Evolutionary conservation across 495 filamentous ascomycete species (phyloP).

Genomic region (Symbiotaphrina buchneri): DNA sequence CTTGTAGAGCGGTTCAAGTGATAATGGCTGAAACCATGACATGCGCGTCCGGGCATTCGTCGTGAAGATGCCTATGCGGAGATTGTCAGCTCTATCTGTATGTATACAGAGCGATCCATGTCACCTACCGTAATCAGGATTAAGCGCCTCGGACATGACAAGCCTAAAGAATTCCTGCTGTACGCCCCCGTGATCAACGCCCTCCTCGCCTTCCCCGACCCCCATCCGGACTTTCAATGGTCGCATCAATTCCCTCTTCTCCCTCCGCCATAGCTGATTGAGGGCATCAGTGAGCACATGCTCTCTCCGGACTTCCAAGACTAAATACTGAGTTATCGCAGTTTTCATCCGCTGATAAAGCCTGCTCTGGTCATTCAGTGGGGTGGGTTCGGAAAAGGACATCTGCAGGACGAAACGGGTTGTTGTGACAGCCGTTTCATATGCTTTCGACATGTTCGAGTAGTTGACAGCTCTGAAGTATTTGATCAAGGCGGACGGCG

Average conservation of each 20-base stretch:
- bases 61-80: conserved; percentile 30
- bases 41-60: conserved; percentile 49
- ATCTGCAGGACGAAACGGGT: conserved; percentile 37
- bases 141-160: conserved; percentile 51
- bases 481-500: conserved; percentile 42
- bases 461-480: conserved; percentile 86
- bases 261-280: conserved; percentile 70
- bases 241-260: conserved; percentile 58
- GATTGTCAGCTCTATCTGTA: too few relatives aligned
- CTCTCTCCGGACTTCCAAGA: conserved; percentile 51
- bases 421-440: conserved; percentile 42
- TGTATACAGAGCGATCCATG: too few relatives aligned
- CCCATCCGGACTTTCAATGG: conserved; percentile 79
- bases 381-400: conserved; percentile 18
- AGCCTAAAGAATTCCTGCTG: conserved; percentile 89
- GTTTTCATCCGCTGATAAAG: conserved; percentile 38
- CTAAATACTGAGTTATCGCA: conserved; percentile 46
- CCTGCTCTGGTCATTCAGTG: conserved; percentile 19
- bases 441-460: conserved; percentile 54
- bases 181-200: conserved; percentile 81
- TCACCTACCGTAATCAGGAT: conserved; percentile 47
- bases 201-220: conserved; percentile 61
- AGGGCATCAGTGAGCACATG: conserved; percentile 56
- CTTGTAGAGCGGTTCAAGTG: conserved; percentile 63
- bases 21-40: conserved; percentile 72